phyloP scores from a whole-genome alignment of 2,329 filamentous ascomycete genomes.

The Lizonia empirigonia region DNA sequence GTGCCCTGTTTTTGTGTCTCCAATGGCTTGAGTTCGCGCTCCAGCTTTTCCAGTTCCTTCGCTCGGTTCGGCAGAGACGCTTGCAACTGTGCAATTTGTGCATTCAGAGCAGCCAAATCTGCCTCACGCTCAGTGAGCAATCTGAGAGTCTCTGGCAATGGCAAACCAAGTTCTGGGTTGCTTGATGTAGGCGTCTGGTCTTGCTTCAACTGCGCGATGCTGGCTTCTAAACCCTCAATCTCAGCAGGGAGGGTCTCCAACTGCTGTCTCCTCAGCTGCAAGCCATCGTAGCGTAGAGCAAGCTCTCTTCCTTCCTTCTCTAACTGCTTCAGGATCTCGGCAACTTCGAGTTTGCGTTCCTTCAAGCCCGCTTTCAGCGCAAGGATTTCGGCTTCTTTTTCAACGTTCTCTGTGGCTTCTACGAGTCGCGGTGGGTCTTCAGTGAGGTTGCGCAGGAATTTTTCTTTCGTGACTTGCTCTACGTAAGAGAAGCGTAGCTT shows the following conservation, averaged over 20 bases:
- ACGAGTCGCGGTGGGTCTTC: constrained; percentile 88
- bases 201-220: constrained; percentile 54
- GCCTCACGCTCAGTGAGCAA: constrained; percentile 50
- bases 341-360: constrained; percentile 78
- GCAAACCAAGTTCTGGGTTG: constrained; percentile 51
- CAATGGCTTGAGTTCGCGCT: constrained; percentile 70
- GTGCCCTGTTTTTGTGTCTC: constrained; percentile 70
- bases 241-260: constrained; percentile 58
- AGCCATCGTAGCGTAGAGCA: constrained; percentile 60
- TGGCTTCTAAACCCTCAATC: constrained; percentile 58
- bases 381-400: constrained; percentile 62
- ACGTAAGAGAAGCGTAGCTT: constrained; percentile 97
- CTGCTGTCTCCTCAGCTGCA: constrained; percentile 59
- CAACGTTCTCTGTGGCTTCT: constrained; percentile 74
- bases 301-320: constrained; percentile 68
- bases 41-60: constrained; percentile 69
- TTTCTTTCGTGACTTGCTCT: constrained; percentile 98
- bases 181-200: constrained; percentile 43
- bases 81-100: constrained; percentile 58
- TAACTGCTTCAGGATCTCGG: constrained; percentile 72
- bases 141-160: constrained; percentile 51
- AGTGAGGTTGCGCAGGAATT: constrained; percentile 91
- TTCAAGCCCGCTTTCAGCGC: constrained; percentile 77
- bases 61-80: constrained; percentile 68
- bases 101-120: constrained; percentile 50